phyloP scores from a whole-genome alignment of 2,329 filamentous ascomycete species.

The Calycina herbarum region DNA sequence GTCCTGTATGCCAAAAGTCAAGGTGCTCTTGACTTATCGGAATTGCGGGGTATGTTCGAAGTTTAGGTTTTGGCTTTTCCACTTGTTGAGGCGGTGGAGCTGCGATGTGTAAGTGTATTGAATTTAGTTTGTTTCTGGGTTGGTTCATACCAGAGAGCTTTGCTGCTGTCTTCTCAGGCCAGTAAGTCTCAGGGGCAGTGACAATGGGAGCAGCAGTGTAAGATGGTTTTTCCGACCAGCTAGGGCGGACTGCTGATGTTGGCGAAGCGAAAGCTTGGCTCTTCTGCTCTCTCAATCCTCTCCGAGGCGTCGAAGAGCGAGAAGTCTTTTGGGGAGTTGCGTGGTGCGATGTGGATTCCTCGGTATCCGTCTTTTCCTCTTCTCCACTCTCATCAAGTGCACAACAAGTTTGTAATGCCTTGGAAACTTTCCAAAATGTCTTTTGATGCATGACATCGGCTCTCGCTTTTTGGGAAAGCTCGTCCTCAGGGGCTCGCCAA shows the following conservation, averaged over 20 bases:
- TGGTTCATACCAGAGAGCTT: slow-evolving; percentile 26
- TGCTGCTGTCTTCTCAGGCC: slow-evolving; percentile 27
- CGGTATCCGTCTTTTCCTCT: slow-evolving; percentile 51
- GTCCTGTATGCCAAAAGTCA: slow-evolving; percentile 68
- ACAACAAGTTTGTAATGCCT: slow-evolving; percentile 57
- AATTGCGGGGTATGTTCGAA: slow-evolving; percentile 61
- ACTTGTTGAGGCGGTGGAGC: slow-evolving; percentile 22
- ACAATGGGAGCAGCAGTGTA: slow-evolving; percentile 11
- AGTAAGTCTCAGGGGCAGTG: slow-evolving; percentile 12
- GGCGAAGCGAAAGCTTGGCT: slow-evolving; percentile 20
- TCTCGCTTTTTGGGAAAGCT: slow-evolving; percentile 48
- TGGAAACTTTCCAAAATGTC: slow-evolving; percentile 52
- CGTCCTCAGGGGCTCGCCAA: slow-evolving; percentile 67
- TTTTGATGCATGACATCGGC: slow-evolving; percentile 57
- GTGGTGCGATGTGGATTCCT: slow-evolving; percentile 40
- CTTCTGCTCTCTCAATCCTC: slow-evolving; percentile 25
- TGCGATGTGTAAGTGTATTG: slow-evolving; percentile 22
- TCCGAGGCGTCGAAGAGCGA: slow-evolving; percentile 26
- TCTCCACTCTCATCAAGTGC: slow-evolving; percentile 60
- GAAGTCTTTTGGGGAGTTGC: slow-evolving; percentile 33
- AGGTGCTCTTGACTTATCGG: slow-evolving; percentile 59
- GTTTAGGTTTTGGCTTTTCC: slow-evolving; percentile 42
- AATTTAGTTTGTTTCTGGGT: slow-evolving; percentile 3
- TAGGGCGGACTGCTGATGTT: slow-evolving; percentile 19
- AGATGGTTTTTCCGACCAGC: slow-evolving; percentile 30